phyloP scores from a whole-genome alignment of 371 early-diverging fungal species.

The Actinomucor elegans region DNA sequence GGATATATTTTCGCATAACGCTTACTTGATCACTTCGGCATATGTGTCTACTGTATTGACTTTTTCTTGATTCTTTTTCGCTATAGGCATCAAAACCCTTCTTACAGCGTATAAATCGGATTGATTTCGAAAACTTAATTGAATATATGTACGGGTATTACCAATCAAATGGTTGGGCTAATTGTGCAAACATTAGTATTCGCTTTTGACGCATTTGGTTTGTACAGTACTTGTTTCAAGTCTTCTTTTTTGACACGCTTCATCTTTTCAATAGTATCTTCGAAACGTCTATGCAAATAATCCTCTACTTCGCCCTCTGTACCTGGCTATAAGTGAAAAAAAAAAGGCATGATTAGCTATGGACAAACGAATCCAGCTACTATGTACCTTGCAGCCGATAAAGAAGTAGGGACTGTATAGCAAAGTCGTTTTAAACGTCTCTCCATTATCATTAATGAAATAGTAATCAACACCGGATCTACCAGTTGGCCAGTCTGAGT shows the following conservation, averaged over 20 bases:
- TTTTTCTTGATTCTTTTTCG: constrained; percentile 68
- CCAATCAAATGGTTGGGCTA: constrained; percentile 92
- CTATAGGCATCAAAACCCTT: constrained; percentile 68
- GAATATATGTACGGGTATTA: constrained; percentile 67
- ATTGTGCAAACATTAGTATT: neutral
- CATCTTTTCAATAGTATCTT: constrained; percentile 63
- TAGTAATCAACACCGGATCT: constrained; percentile 88
- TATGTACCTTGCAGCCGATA: constrained; percentile 76
- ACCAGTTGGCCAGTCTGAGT: constrained; percentile 67
- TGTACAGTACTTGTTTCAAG: constrained; percentile 70
- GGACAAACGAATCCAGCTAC: too few relatives aligned
- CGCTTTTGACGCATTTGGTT: neutral
- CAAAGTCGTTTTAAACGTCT: constrained; percentile 85
- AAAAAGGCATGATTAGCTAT: too few relatives aligned
- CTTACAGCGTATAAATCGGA: constrained; percentile 79
- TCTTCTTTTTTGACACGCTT: constrained; percentile 79
- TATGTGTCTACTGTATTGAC: constrained; percentile 62
- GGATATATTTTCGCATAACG: neutral
- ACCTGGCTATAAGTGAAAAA: constrained; percentile 64
- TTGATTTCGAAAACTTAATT: constrained; percentile 83
- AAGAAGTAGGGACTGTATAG: constrained; percentile 90
- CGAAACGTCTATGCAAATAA: constrained; percentile 76
- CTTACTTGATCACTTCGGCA: constrained; percentile 53
- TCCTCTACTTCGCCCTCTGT: constrained; percentile 88
- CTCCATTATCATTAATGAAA: constrained; percentile 89